Percentiles rank a stretch among this genome's conserved stretches.
phyloP scores from a whole-genome alignment of 78 protist genomes.

The Dictyostelium intermedium region DNA sequence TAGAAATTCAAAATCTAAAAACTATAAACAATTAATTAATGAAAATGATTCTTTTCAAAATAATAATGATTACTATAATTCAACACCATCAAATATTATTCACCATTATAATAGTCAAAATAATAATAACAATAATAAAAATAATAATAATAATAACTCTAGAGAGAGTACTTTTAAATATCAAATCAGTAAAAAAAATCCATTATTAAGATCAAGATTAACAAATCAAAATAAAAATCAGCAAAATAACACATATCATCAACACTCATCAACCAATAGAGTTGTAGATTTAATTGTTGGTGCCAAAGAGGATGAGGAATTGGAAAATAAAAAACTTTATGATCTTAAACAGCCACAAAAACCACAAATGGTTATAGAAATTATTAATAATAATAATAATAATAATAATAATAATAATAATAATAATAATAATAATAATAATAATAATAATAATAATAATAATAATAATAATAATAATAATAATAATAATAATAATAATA shows the following conservation, averaged over 20 bases:
- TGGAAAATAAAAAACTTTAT: slow-evolving; percentile 15
- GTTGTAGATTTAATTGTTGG: neutral
- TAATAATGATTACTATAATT: neutral
- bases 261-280: neutral
- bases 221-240: neutral
- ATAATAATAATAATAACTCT: neutral
- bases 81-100: neutral
- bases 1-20: neutral
- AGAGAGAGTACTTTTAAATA: neutral
- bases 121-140: neutral
- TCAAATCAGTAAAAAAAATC: neutral
- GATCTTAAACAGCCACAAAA: neutral
- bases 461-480: neutral
- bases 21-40: neutral
- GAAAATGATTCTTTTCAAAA: neutral
- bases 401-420: neutral
- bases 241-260: neutral
- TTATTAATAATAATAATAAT: neutral
- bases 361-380: neutral
- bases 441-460: neutral
- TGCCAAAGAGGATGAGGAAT: slow-evolving; percentile 16
- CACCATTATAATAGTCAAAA: neutral
- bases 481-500: neutral
- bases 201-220: neutral
- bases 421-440: neutral